Base-by-base conservation (phyloP, 306 rosid genomes). In the Lathyrus oleraceus region DNA sequence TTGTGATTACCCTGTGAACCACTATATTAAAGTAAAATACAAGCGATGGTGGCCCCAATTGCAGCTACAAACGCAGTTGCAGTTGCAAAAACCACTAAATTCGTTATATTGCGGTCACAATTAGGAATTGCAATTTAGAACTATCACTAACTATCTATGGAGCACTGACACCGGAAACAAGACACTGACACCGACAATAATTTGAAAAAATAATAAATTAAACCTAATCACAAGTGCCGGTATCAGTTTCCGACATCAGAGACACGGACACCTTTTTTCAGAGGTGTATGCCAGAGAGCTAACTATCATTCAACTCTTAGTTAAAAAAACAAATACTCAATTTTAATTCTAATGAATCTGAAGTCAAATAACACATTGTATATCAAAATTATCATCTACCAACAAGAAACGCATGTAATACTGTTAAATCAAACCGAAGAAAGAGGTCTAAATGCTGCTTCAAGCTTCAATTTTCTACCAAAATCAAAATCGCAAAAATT, bases 331-430 rank as follows among this genome's bases (percentile, higher is more conserved):
- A 10, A 54, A 54, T 9, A 36, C 10, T 69, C 38, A 27, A 70
- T 63, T 13, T 3, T 2, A 20, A 13, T 25, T 48, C 64, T 25
- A 25, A 30, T 2, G 21, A 63, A 32, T 35, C 53, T 53, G 12
- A 53, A 71, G 13, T 21, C n/a, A 65, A 49, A 63, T 20, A 60
- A 36, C 63, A 53, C 51, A 70, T 25, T 56, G 56, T 16, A 67
- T 16, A 49, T 17, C 1, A 6, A 10, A 48, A 10, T 16, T 32
- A 19, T 32, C 9, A 15, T 21, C 58, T 27, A 53, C 58, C 19
- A 48, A 59, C 27, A 48, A 59, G 27, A 67, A 47, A 4, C 38
- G 38, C 21, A 32, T 27, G 35, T 5, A 51, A 38, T 32, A 32
- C 38, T 12, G 48, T 74, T 28, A 14, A 59, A 66, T 65, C 73